Conservation (phyloP, 2,329 filamentous ascomycete species). For the Colletotrichum sp. region DNA sequence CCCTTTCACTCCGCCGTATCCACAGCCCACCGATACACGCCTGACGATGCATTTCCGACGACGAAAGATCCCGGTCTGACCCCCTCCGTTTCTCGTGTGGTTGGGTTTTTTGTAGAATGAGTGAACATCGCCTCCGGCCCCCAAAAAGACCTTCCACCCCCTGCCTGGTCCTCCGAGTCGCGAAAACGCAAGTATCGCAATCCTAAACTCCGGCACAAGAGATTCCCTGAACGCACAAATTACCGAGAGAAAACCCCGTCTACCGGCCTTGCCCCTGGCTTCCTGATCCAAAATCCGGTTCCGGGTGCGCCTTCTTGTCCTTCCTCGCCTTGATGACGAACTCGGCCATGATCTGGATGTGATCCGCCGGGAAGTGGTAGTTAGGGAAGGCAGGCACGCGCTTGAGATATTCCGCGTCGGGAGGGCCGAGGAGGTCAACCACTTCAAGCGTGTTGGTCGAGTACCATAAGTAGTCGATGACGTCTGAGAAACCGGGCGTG, state of each 20-base stretch:
- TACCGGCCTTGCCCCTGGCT: slow-evolving; percentile 24
- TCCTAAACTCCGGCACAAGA: slow-evolving; percentile 25
- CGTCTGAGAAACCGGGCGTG: slow-evolving; percentile 88
- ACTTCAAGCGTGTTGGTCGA: slow-evolving; percentile 89
- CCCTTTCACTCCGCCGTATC: slow-evolving; percentile 1
- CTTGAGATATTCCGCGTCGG: slow-evolving; percentile 84
- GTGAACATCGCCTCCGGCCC: slow-evolving; percentile 8
- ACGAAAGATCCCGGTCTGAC: not conserved
- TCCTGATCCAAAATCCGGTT: slow-evolving; percentile 63
- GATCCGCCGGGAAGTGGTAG: slow-evolving; percentile 93
- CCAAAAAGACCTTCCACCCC: slow-evolving; percentile 5
- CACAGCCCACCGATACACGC: not conserved
- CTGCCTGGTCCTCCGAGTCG: slow-evolving; percentile 17
- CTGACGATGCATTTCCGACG: slow-evolving; percentile 15
- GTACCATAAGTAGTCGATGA: slow-evolving; percentile 98
- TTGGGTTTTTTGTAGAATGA: not conserved
- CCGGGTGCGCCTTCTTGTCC: slow-evolving; percentile 71
- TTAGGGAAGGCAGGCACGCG: slow-evolving; percentile 91
- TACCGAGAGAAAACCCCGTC: not conserved
- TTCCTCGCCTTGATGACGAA: slow-evolving; percentile 89
- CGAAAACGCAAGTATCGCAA: slow-evolving; percentile 20
- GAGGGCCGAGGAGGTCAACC: slow-evolving; percentile 81
- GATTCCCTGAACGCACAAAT: slow-evolving; percentile 15
- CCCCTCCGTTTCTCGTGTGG: not conserved
- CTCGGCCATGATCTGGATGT: slow-evolving; percentile 87